Percentiles rank a stretch among this genome's conserved stretches.
phyloP scores from a whole-genome alignment of 2,329 filamentous ascomycete species.

The Fusarium mundagurra region DNA sequence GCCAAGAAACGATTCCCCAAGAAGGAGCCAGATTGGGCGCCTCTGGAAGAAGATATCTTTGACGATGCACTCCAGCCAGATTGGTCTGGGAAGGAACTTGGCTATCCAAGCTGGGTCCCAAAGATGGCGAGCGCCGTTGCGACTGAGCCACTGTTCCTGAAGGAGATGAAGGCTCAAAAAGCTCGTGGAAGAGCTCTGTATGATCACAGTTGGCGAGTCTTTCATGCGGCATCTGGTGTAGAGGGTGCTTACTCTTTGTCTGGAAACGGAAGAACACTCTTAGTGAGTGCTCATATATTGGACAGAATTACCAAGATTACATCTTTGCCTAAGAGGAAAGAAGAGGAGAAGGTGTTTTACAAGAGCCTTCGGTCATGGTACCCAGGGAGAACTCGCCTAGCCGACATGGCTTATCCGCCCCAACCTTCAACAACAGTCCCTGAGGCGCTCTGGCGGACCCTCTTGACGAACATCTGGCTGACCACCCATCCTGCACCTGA shows the following conservation, averaged over 20 bases:
- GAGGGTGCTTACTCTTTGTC: neutral
- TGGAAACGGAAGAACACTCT: neutral
- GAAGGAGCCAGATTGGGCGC: neutral
- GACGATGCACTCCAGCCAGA: constrained; percentile 1
- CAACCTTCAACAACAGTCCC: neutral
- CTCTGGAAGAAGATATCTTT: constrained; percentile 6
- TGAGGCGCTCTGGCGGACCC: neutral
- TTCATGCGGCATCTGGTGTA: neutral
- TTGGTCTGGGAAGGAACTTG: neutral
- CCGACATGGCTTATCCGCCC: neutral
- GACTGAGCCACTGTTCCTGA: constrained; percentile 2
- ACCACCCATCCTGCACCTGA: neutral
- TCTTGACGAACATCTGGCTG: constrained; percentile 10
- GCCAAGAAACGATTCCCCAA: constrained; percentile 1
- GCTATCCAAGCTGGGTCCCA: constrained; percentile 9
- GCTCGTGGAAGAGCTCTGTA: neutral
- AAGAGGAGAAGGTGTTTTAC: neutral
- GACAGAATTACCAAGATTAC: neutral
- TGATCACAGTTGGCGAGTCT: constrained; percentile 1
- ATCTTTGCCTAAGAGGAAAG: neutral
- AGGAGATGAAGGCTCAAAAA: constrained; percentile 13
- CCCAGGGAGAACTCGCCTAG: neutral
- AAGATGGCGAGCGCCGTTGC: constrained; percentile 18
- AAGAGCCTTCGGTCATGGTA: constrained; percentile 2
- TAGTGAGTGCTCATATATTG: neutral